Base-by-base conservation (phyloP, 768 basidiomycete species). In the Termitomyces sp. region DNA sequence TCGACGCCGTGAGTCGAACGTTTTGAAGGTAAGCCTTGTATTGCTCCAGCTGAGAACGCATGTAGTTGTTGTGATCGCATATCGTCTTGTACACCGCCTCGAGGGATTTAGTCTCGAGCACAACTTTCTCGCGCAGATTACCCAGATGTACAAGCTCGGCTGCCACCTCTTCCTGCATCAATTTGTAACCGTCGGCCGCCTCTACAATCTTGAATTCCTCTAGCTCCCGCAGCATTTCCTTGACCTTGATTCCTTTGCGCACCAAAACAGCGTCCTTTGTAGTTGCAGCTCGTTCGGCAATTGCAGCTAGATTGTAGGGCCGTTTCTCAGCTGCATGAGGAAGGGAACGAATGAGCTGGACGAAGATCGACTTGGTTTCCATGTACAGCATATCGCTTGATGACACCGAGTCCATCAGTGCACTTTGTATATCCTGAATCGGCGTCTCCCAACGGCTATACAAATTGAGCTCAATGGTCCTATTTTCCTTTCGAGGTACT, bases 391-490 rank as follows among this genome's bases (percentile, higher is more conserved):
- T 96, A 75, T 99, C 97, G 70, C 91, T 91, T 48, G 95, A 94
- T 26, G 97, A 98, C 32, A 99, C 90, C 28, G 93, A 92, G 72
- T 95, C 95, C 88, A 98, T 95, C 58, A 99, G 83, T 1, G 96
- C 93, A 47, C 89, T 95, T 63, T 96, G 93, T 49, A 98, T 88
- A 70, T 99, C 97, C 66, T 98, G 97, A 49, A 99, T 93, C 1
- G 97, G 96, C 9, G 95, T 98, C 77, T 99, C 97, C 97, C 97
- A 99, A 18, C 97, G 94, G 66, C 92, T 95, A 77, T 96, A 99
- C 10, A 99, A 76, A 44, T 86, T 84, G 38, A 99, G 79, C 67
- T 98, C 95, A 57, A 99, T 84, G 1, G 95, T 88, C 44, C 95
- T 83, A 64, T 99, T 99, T 75, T 99, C 97, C 74, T 98, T 98